phyloP scores from a whole-genome alignment of 139 green algal genomes.

The Pycnococcus provasolii region DNA sequence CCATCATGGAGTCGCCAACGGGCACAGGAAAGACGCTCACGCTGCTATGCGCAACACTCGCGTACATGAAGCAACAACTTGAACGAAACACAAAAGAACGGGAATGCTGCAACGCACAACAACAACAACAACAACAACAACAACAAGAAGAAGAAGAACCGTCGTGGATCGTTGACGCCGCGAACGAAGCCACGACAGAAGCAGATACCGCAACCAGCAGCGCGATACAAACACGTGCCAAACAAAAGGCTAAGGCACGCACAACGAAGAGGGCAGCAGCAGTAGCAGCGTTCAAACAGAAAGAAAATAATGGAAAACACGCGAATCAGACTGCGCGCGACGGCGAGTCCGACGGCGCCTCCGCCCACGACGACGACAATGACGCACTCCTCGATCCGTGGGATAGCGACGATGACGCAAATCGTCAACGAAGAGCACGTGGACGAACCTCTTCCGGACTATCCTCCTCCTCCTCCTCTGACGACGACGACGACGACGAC shows the following conservation, averaged over 20 bases:
- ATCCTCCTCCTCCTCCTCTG: neutral
- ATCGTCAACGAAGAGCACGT: slow-evolving; percentile 5
- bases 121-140: slow-evolving; percentile 9
- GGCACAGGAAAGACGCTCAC: slow-evolving; percentile 32
- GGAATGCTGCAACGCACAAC: slow-evolving; percentile 29
- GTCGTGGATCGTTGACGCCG: slow-evolving; percentile 1
- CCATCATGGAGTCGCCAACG: slow-evolving; percentile 84
- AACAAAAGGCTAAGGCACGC: neutral
- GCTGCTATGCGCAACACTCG: neutral
- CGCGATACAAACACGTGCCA: slow-evolving; percentile 1
- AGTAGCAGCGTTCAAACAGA: neutral
- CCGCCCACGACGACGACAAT: slow-evolving; percentile 3
- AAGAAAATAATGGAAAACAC: neutral
- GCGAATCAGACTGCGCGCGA: neutral
- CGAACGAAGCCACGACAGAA: neutral
- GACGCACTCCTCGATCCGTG: slow-evolving; percentile 1
- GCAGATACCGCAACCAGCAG: neutral
- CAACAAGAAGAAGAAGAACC: neutral
- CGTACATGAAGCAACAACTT: neutral
- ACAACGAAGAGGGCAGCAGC: neutral
- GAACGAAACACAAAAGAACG: neutral
- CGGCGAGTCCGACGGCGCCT: neutral
- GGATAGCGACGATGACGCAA: slow-evolving; percentile 5
- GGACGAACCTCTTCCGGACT: neutral
- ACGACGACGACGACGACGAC: neutral